phyloP scores from a whole-genome alignment of 169 alveolate species.

The Besnoitia besnoiti region DNA sequence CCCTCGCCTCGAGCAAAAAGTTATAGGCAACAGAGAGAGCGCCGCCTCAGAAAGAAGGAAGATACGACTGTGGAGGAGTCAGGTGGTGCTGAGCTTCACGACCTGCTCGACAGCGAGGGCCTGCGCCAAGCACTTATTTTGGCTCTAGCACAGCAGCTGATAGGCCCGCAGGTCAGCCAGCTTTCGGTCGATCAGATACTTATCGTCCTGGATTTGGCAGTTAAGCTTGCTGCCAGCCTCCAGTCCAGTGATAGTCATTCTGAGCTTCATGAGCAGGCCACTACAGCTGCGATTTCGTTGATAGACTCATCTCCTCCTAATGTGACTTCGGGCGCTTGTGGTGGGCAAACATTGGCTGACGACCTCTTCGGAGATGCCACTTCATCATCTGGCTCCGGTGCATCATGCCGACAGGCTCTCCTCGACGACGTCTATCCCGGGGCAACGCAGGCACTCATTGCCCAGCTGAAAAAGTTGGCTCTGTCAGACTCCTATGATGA shows the following conservation, averaged over 20 bases:
- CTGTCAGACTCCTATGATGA: background rate
- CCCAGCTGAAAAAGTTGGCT: slow-evolving; percentile 10
- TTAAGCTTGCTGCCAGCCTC: slow-evolving; percentile 55
- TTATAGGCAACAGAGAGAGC: background rate
- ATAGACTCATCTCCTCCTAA: background rate
- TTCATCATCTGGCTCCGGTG: background rate
- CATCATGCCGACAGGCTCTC: background rate
- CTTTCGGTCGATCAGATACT: slow-evolving; percentile 49
- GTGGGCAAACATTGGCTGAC: background rate
- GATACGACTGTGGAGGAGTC: background rate
- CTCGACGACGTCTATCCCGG: slow-evolving; percentile 6
- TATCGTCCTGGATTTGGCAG: slow-evolving; percentile 45
- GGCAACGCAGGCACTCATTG: slow-evolving; percentile 36
- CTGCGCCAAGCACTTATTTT: slow-evolving; percentile 17
- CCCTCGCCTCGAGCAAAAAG: slow-evolving; percentile 19
- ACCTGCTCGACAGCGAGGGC: background rate
- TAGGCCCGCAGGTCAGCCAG: slow-evolving; percentile 52
- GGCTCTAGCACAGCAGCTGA: slow-evolving; percentile 59
- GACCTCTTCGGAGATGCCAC: slow-evolving; percentile 33
- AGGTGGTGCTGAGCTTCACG: background rate
- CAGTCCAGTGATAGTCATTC: slow-evolving; percentile 23
- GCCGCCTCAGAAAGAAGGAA: slow-evolving; percentile 23
- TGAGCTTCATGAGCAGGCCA: background rate
- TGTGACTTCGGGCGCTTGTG: background rate
- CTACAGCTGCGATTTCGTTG: background rate